Percentiles rank a stretch among this genome's conserved stretches.
phyloP scores from a whole-genome alignment of 305 asterid genomes.

The Fraxinus sp. region DNA sequence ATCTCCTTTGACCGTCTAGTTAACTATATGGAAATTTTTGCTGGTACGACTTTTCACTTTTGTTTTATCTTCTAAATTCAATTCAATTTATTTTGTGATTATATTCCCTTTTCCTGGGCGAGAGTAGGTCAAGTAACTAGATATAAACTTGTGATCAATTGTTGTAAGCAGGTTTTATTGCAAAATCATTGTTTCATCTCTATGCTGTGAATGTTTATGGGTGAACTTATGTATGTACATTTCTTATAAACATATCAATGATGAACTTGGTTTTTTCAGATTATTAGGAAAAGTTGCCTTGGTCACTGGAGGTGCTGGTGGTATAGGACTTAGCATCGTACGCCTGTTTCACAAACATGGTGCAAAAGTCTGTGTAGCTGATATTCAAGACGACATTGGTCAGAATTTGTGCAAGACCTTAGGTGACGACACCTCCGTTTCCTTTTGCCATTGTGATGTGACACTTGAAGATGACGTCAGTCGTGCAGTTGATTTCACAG shows the following conservation, averaged over 20 bases:
- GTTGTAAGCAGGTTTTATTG: not conserved
- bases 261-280: conserved; percentile 35
- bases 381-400: conserved; percentile 61
- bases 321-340: conserved; percentile 87
- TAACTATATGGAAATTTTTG: not conserved
- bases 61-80: not conserved
- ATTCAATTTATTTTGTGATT: not conserved
- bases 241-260: not conserved
- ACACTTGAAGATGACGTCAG: conserved; percentile 63
- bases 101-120: not conserved
- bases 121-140: not conserved
- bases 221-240: not conserved
- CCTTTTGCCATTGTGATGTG: conserved; percentile 68
- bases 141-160: not conserved
- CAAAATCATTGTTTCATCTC: not conserved
- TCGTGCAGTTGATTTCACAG: conserved; percentile 65
- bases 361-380: conserved; percentile 76
- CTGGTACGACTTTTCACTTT: not conserved
- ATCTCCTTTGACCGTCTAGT: not conserved
- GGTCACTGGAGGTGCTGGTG: conserved; percentile 90
- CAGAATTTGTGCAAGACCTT: conserved; percentile 45
- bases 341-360: conserved; percentile 73
- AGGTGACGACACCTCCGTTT: conserved; percentile 22
- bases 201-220: not conserved
- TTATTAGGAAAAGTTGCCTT: conserved; percentile 77